Conservation (phyloP, 2,329 filamentous ascomycete genomes). For the Trichoderma gracile region DNA sequence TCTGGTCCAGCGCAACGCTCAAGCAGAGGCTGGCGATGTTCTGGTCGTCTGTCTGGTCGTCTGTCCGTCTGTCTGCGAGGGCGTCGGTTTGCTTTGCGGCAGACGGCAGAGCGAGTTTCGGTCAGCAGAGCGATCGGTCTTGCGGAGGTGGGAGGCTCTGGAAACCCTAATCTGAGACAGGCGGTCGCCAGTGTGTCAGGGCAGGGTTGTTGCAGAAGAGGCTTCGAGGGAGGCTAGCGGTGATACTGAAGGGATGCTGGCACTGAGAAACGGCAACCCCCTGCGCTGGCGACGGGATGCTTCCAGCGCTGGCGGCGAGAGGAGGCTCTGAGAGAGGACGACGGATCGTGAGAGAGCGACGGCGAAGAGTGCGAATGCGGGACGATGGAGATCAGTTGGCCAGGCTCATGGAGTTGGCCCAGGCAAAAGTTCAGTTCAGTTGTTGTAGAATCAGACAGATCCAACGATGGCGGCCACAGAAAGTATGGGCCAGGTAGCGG, state of each 20-base stretch:
- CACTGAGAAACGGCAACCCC: background rate
- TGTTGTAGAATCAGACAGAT: background rate
- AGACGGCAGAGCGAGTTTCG: slow-evolving; percentile 5
- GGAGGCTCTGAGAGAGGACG: too few relatives aligned
- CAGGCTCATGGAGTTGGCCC: too few relatives aligned
- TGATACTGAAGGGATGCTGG: slow-evolving; percentile 21
- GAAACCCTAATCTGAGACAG: slow-evolving; percentile 27
- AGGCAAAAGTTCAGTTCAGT: background rate
- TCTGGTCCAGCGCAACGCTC: slow-evolving; percentile 13
- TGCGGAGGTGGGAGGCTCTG: slow-evolving; percentile 26
- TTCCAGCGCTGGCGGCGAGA: background rate
- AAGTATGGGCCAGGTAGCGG: too few relatives aligned
- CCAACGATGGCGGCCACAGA: too few relatives aligned
- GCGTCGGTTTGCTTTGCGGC: background rate
- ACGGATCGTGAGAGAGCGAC: background rate
- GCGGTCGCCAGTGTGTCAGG: slow-evolving; percentile 24
- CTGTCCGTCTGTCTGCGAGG: background rate
- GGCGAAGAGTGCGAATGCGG: slow-evolving; percentile 5
- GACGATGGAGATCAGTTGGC: slow-evolving; percentile 1
- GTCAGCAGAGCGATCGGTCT: slow-evolving; percentile 17
- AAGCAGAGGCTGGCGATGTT: background rate
- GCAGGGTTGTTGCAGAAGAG: slow-evolving; percentile 20
- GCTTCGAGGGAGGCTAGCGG: slow-evolving; percentile 19
- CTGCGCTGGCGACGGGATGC: slow-evolving; percentile 10
- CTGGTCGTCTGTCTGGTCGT: too few relatives aligned